Conservation (phyloP, 495 filamentous ascomycete species). For the Haplographium delicatum region DNA sequence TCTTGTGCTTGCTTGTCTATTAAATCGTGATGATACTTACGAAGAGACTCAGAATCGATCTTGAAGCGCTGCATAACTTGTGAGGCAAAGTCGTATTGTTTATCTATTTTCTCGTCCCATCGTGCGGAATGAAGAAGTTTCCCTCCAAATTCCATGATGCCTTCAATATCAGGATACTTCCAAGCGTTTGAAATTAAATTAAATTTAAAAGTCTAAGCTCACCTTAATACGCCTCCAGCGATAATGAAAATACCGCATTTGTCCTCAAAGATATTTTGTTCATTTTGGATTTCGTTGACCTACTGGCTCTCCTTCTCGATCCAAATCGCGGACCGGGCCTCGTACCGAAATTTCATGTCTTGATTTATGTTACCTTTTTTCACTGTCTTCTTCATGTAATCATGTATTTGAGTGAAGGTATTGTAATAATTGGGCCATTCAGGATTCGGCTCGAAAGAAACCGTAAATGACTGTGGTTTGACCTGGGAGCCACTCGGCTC, state of each 20-base stretch:
- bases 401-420: background rate
- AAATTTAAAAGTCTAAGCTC: too few species aligned
- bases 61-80: background rate
- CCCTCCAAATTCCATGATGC: background rate
- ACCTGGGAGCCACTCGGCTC: too few species aligned
- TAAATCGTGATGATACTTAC: background rate
- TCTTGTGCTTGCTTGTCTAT: background rate
- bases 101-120: background rate
- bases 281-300: background rate
- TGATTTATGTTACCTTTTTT: background rate
- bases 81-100: background rate
- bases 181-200: background rate
- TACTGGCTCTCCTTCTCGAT: background rate
- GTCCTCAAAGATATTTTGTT: background rate
- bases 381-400: background rate
- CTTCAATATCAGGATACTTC: slow-evolving; percentile 1
- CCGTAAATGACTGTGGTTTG: too few species aligned
- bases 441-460: background rate
- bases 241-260: background rate
- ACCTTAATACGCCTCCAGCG: too few species aligned
- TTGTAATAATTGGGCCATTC: background rate
- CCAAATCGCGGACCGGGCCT: background rate
- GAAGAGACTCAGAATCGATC: too few species aligned
- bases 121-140: background rate
- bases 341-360: background rate